A percentile compares a stretch with the other conserved stretches of the same genome.
phyloP scores from a whole-genome alignment of 768 basidiomycete species.

The Trametes punicea region DNA sequence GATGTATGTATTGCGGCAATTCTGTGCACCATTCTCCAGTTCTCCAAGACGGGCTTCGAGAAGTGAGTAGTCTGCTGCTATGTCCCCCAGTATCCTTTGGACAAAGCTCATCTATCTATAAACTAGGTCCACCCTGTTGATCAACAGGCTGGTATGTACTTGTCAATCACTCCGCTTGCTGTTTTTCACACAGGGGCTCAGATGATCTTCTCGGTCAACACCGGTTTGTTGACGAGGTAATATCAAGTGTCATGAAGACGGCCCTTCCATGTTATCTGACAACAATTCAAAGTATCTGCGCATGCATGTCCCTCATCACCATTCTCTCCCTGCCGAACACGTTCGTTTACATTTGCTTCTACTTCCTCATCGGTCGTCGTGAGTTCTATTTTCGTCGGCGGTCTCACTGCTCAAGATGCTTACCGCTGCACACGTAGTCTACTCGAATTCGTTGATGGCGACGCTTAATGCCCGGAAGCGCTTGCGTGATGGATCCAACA shows the following conservation, averaged over 20 bases:
- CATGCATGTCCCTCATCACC: slow-evolving; percentile 40
- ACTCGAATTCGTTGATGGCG: slow-evolving; percentile 9
- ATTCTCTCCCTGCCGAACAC: slow-evolving; percentile 46
- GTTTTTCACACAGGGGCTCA: slow-evolving; percentile 8
- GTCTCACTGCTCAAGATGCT: neutral
- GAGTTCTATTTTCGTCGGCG: slow-evolving; percentile 11
- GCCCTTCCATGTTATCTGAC: neutral
- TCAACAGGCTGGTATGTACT: slow-evolving; percentile 28
- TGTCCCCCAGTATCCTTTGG: too few relatives aligned
- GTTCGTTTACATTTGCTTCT: slow-evolving; percentile 55
- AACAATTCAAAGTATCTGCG: slow-evolving; percentile 30
- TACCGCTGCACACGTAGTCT: neutral
- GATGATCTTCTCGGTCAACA: slow-evolving; percentile 40
- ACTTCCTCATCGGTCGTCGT: slow-evolving; percentile 51
- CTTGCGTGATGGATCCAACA: neutral
- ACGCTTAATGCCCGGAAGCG: slow-evolving; percentile 9
- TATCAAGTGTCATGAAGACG: neutral
- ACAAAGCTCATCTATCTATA: neutral
- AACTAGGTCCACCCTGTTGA: slow-evolving; percentile 39
- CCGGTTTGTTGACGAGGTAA: slow-evolving; percentile 37
- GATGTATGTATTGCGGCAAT: slow-evolving; percentile 49
- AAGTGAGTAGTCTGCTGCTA: slow-evolving; percentile 1
- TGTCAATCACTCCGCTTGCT: too few relatives aligned
- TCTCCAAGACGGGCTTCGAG: slow-evolving; percentile 52
- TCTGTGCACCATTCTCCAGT: slow-evolving; percentile 46